Evolutionary conservation across 2,329 filamentous ascomycete genomes (phyloP).

Genomic region (Botrytis pseudocinerea): DNA sequence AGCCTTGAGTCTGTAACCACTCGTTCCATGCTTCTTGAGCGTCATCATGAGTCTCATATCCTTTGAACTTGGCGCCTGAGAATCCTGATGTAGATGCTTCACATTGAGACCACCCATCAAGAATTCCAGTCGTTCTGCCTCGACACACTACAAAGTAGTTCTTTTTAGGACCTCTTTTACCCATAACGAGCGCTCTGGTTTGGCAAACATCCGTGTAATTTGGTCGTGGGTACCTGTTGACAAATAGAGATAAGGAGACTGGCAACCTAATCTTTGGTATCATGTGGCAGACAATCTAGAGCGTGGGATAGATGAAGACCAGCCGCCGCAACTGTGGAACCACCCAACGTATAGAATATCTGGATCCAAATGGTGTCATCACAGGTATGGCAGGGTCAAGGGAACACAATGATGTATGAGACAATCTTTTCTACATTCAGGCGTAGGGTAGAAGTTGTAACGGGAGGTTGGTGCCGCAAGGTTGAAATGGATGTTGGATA

Average conservation of each 20-base stretch:
- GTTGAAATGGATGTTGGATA: not conserved
- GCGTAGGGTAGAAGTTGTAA: no score
- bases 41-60: conserved; percentile 25
- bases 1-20: conserved; percentile 9
- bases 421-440: not conserved
- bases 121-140: conserved; percentile 29
- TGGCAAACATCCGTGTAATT: not conserved
- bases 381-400: not conserved
- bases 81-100: conserved; percentile 29
- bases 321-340: not conserved
- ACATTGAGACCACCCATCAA: conserved; percentile 26
- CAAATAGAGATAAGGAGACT: not conserved
- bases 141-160: conserved; percentile 27
- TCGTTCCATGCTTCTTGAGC: conserved; percentile 29
- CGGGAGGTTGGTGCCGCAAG: not conserved
- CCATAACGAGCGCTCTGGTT: not conserved
- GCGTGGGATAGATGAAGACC: not conserved
- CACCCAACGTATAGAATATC: not conserved
- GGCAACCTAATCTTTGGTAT: not conserved
- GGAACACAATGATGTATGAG: no score
- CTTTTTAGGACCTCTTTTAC: conserved; percentile 16
- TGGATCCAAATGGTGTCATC: not conserved
- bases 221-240: not conserved
- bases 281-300: not conserved
- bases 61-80: conserved; percentile 13